Conservation (phyloP, 441 rosid species). For the Croton setiger region DNA sequence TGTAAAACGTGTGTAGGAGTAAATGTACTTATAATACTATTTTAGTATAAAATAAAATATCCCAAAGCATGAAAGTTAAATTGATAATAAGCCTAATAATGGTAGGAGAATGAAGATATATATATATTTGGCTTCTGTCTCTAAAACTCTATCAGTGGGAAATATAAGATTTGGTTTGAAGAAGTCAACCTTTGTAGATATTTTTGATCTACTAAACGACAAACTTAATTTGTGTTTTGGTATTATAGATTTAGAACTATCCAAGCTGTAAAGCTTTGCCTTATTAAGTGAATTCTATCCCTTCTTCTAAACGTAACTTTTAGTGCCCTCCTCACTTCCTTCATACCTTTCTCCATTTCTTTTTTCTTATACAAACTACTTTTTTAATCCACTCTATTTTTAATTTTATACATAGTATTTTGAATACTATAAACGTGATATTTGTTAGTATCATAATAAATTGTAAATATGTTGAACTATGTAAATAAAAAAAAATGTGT, state of each 20-base stretch:
- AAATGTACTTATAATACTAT: too few relatives aligned
- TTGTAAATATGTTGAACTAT: too few relatives aligned
- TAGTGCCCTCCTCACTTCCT: conserved; percentile 25
- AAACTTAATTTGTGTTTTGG: not conserved
- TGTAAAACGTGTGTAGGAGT: too few relatives aligned
- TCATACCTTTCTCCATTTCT: not conserved
- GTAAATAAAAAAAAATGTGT: too few relatives aligned
- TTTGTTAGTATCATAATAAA: too few relatives aligned
- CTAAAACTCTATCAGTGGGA: not conserved
- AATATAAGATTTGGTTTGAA: not conserved
- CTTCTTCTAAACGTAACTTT: conserved; percentile 24
- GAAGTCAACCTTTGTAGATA: not conserved
- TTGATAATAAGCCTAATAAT: too few relatives aligned
- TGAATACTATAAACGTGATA: too few relatives aligned
- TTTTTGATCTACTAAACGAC: conserved; percentile 8
- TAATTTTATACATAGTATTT: too few relatives aligned
- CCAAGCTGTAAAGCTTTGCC: conserved; percentile 13
- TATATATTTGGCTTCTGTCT: conserved; percentile 2
- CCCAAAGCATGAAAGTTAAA: not conserved
- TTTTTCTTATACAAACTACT: not conserved
- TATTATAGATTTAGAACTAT: not conserved
- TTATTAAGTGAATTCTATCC: not conserved
- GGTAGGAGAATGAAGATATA: not conserved
- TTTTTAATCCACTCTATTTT: too few relatives aligned
- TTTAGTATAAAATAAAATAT: too few relatives aligned